Evolutionary conservation across 1,139 yeast species (phyloP), one percentile per base, ranked within the genome.

Genomic region (Lodderomyces theae): DNA sequence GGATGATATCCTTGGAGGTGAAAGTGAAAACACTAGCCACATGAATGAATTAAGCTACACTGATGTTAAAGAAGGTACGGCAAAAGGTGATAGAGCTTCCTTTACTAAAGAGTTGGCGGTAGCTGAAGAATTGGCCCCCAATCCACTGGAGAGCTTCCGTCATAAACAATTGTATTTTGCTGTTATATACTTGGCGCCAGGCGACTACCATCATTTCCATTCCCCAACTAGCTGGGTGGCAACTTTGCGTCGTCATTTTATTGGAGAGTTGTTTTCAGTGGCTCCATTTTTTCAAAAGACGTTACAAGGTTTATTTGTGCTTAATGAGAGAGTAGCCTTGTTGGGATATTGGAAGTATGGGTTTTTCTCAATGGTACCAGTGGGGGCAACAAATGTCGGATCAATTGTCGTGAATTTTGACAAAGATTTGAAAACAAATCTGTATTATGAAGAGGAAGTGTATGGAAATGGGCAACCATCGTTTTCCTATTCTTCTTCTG

Each of bases 351-450:
- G 98, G 97, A 86, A 86, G 58, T 78, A 92, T 61, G 99, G 99
- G 0, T 94, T 94, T 58, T 92, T 92, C 67, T 85, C 95, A 48
- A 94, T 94, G 99, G 90, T 96, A 2, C 97, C 98, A 0, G 98
- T 94, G 9, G 99, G 99, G 19, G 99, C 99, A 22, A 94, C 98
- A 5, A 94, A 94, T 61, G 99, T 94, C 30, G 99, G 99, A 15
- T 85, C 95, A 54, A 92, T 94, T 51, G 81, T 86, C 44, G 78
- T 94, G 49, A 88, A 90, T 58, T 94, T 94, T 56, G 99, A 94
- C 64, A 84, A 86, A 63, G 92, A 88, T 56, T 75, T 94, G 55
- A 79, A 83, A 42, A 94, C 98, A 4, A 94, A 94, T 60, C 82
- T 80, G 39, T 67, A 74, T 28, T 82, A 78, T 52, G 86, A 82